Conservation (phyloP, 306 rosid species). For the Purshia tridentata region DNA sequence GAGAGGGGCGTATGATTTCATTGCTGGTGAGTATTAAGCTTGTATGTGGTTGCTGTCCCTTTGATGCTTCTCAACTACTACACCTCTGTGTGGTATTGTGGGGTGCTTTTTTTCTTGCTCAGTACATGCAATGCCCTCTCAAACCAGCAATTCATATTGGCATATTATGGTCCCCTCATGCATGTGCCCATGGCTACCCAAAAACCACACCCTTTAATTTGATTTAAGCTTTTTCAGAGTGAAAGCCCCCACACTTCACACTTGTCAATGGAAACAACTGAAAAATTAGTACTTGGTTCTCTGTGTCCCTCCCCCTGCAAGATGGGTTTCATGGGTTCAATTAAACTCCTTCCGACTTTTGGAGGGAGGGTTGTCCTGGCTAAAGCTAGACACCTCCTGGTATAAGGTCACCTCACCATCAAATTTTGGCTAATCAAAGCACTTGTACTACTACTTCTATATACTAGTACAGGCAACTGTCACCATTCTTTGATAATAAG, state of each 20-base stretch:
- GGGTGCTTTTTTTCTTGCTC: not conserved
- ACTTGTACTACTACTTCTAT: not conserved
- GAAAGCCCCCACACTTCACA: not conserved
- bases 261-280: not conserved
- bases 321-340: not conserved
- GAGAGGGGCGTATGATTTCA: conserved; percentile 15
- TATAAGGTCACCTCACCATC: conserved; percentile 23
- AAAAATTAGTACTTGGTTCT: conserved; percentile 3
- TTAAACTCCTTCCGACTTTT: not conserved
- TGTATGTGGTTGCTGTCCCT: not conserved
- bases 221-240: conserved; percentile 8
- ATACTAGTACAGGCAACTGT: conserved; percentile 1
- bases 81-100: not conserved
- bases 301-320: conserved; percentile 1
- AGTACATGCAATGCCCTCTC: conserved; percentile 14
- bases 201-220: conserved; percentile 13
- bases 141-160: conserved; percentile 8
- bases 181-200: conserved; percentile 25
- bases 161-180: conserved; percentile 23
- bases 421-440: conserved; percentile 2
- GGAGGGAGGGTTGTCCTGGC: not conserved
- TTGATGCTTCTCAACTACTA: conserved; percentile 24
- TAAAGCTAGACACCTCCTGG: not conserved
- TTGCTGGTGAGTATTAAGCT: conserved; percentile 7
- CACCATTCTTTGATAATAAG: not conserved